Evolutionary conservation across 2,329 filamentous ascomycete species (phyloP).

Genomic region (Exophiala spinifera): DNA sequence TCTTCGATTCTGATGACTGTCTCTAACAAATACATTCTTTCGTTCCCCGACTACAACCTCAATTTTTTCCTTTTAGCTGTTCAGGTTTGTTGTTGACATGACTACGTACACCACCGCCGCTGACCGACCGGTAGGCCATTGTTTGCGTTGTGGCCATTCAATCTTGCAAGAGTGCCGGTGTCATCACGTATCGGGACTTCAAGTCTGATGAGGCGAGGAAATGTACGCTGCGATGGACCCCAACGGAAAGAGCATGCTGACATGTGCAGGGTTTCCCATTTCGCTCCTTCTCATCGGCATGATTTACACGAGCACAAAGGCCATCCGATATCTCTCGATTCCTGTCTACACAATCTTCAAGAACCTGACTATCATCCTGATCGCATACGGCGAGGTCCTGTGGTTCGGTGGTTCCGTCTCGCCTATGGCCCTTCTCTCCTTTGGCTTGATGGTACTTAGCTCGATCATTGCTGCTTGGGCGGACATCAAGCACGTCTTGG

Average conservation of each 20-base stretch:
- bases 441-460: conserved; percentile 93
- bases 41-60: conserved; percentile 85
- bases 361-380: conserved; percentile 97
- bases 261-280: conserved; percentile 84
- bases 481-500: conserved; percentile 82
- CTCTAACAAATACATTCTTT: conserved; percentile 99
- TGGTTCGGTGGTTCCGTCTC: conserved; percentile 96
- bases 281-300: conserved; percentile 94
- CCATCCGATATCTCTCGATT: conserved; percentile 92
- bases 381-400: conserved; percentile 95
- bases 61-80: conserved; percentile 93
- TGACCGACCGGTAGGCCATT: conserved; percentile 60
- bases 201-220: conserved; percentile 85
- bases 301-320: conserved; percentile 98
- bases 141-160: conserved; percentile 86
- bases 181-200: conserved; percentile 83
- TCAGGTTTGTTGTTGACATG: conserved; percentile 64
- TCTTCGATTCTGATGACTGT: conserved; percentile 99
- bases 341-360: conserved; percentile 99
- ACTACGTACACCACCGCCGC: background rate
- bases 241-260: conserved; percentile 3
- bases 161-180: conserved; percentile 71
- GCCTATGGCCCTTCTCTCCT: conserved; percentile 82
- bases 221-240: conserved; percentile 58
- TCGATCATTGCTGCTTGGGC: conserved; percentile 96